phyloP scores from a whole-genome alignment of 768 basidiomycete species.

The Calocybe gangraenosa region DNA sequence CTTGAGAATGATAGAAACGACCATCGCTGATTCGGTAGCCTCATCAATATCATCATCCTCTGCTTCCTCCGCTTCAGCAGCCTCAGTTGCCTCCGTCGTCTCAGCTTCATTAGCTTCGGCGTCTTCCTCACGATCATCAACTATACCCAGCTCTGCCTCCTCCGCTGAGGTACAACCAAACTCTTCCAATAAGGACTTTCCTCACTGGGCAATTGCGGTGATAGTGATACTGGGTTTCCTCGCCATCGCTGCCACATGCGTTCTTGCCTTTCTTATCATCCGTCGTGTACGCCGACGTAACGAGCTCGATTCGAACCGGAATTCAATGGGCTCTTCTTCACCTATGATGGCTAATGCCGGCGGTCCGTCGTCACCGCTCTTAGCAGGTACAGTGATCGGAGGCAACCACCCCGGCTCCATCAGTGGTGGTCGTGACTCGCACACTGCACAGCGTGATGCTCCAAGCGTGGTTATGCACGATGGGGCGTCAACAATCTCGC shows the following conservation, averaged over 20 bases:
- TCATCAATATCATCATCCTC: constrained; percentile 45
- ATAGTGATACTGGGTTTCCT: constrained; percentile 84
- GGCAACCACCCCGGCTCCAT: constrained; percentile 29
- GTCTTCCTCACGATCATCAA: constrained; percentile 9
- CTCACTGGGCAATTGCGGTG: constrained; percentile 90
- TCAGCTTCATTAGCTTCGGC: background rate
- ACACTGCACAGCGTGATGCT: constrained; percentile 23
- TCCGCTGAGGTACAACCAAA: constrained; percentile 45
- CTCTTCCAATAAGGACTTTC: constrained; percentile 45
- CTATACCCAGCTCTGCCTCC: constrained; percentile 9
- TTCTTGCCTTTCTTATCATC: constrained; percentile 70
- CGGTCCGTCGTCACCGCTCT: constrained; percentile 27
- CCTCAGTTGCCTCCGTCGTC: constrained; percentile 16
- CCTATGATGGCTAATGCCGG: constrained; percentile 77
- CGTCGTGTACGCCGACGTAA: constrained; percentile 58
- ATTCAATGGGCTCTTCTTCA: constrained; percentile 74
- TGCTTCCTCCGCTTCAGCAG: constrained; percentile 39
- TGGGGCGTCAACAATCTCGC: constrained; percentile 70
- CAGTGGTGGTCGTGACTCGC: constrained; percentile 7
- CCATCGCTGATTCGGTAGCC: constrained; percentile 62
- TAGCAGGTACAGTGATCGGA: constrained; percentile 25
- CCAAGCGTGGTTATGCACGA: constrained; percentile 55
- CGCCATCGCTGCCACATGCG: constrained; percentile 66
- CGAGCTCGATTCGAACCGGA: constrained; percentile 49
- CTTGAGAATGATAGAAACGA: constrained; percentile 79